Base-by-base conservation (phyloP, 2,329 filamentous ascomycete species). In the Aspergillus neotritici region DNA sequence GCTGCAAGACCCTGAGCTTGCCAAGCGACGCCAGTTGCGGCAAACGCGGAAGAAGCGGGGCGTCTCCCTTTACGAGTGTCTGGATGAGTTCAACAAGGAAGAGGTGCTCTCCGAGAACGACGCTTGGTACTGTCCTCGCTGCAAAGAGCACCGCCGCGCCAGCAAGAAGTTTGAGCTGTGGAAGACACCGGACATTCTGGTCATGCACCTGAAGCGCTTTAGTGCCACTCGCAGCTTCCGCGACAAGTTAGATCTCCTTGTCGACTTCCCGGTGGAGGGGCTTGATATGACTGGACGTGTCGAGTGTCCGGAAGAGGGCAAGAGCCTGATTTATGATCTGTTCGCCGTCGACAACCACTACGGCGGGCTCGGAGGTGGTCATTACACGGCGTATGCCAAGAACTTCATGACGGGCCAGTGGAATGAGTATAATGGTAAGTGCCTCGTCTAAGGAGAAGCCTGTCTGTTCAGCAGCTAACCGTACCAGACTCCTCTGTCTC, bases 141-240 rank as follows among this genome's bases (percentile, higher is more conserved):
- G 93, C 76, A 97, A 97, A 65, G 87, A 95, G 57, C 85, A 94
- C 58, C 82, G 88, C 12, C 83, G 88, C 47, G 93, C 93, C 14
- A 90, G 84, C 69, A 98, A 98, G 73, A 96, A 93, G 59, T 88
- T 98, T 41, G 90, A 97, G 61, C 79, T 98, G 13, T 98, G 93
- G 93, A 96, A 91, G 61, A 84, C 87, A 2, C 93, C 93, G 1
- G 93, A 98, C 64, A 94, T 97, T 48, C 77, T 98, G 12, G 85
- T 97, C 34, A 85, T 96, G 49, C 93, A 98, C 62, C 76, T 98
- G 38, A 98, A 98, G 74, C 82, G 93, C 5, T 98, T 98, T 65
- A 94, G 88, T 62, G 89, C 86, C 16, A 85, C 83, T 53, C 82
- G 87, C 12, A 84, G 77, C 49, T 84, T 90, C 54, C 77, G 90